Evolutionary conservation across 495 filamentous ascomycete genomes (phyloP).

Genomic region (Xylona heveae): DNA sequence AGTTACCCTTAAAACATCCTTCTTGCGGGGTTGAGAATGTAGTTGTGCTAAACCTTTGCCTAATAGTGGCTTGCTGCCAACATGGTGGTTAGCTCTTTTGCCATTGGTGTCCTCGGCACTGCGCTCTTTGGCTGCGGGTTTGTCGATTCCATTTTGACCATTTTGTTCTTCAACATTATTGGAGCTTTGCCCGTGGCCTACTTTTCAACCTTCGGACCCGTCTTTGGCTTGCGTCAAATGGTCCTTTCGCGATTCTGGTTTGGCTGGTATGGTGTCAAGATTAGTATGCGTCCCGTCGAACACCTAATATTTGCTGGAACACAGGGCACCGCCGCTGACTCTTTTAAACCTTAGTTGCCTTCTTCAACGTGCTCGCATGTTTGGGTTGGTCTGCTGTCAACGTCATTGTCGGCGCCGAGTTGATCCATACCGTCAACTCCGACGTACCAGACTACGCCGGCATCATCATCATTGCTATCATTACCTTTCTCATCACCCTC

Average conservation of each 20-base stretch:
- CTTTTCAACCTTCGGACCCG: slow-evolving; percentile 61
- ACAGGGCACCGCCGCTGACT: neutral
- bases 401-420: slow-evolving; percentile 63
- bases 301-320: neutral
- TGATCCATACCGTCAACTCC: slow-evolving; percentile 54
- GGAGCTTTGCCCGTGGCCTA: slow-evolving; percentile 55
- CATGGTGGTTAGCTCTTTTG: slow-evolving; percentile 68
- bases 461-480: slow-evolving; percentile 53
- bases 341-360: slow-evolving; percentile 27
- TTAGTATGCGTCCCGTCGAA: slow-evolving; percentile 28
- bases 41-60: neutral
- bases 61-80: slow-evolving; percentile 63
- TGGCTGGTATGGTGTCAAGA: slow-evolving; percentile 48
- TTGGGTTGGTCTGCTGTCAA: slow-evolving; percentile 60
- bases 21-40: neutral
- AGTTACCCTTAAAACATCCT: slow-evolving; percentile 8
- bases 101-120: slow-evolving; percentile 52
- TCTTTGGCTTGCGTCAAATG: slow-evolving; percentile 69
- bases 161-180: slow-evolving; percentile 61
- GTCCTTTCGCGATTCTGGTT: slow-evolving; percentile 70
- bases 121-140: slow-evolving; percentile 50
- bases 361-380: slow-evolving; percentile 59
- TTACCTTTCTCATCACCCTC: slow-evolving; percentile 47
- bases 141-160: slow-evolving; percentile 52
- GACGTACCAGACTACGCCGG: slow-evolving; percentile 53